Evolutionary conservation across 495 filamentous ascomycete species (phyloP).

Genomic region (Talaromyces thailandensis): DNA sequence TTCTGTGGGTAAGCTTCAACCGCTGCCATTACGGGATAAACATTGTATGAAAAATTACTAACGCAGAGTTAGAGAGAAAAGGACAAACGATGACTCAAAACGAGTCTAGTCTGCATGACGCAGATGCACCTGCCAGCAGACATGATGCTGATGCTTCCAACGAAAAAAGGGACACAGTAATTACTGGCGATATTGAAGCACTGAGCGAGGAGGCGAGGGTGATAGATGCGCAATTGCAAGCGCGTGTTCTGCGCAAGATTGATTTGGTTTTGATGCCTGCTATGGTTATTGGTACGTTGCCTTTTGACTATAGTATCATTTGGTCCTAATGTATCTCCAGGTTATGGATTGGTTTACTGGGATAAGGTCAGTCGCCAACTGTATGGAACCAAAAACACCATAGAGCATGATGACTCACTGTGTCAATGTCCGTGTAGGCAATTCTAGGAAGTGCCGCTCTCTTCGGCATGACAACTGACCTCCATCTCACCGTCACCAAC

Average conservation of each 20-base stretch:
- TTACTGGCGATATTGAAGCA: not conserved
- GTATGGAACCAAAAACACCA: slow-evolving; percentile 1
- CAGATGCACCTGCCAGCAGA: not conserved
- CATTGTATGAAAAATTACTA: not conserved
- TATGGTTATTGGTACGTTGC: slow-evolving; percentile 51
- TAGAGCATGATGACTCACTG: not conserved
- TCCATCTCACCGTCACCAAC: slow-evolving; percentile 44
- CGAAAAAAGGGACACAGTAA: not conserved
- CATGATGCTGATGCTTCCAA: not conserved
- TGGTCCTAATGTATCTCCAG: slow-evolving; percentile 10
- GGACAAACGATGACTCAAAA: not conserved
- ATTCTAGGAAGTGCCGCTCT: slow-evolving; percentile 63
- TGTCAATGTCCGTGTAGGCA: slow-evolving; percentile 31
- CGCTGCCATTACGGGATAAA: not conserved
- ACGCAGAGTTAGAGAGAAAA: not conserved
- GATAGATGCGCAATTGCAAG: not conserved
- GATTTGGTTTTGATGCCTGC: slow-evolving; percentile 61
- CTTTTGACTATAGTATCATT: not conserved
- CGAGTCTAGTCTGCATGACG: not conserved
- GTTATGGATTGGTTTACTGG: slow-evolving; percentile 68
- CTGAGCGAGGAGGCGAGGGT: not conserved
- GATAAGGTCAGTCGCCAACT: slow-evolving; percentile 48
- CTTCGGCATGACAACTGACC: slow-evolving; percentile 67
- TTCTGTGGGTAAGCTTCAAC: not conserved
- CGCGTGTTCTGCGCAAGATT: slow-evolving; percentile 58